These are phyloP conservation scores for Boletus smithii DNA, from an alignment of 1,284 basidiomycete species.

Conservation along the genomic window DNA sequence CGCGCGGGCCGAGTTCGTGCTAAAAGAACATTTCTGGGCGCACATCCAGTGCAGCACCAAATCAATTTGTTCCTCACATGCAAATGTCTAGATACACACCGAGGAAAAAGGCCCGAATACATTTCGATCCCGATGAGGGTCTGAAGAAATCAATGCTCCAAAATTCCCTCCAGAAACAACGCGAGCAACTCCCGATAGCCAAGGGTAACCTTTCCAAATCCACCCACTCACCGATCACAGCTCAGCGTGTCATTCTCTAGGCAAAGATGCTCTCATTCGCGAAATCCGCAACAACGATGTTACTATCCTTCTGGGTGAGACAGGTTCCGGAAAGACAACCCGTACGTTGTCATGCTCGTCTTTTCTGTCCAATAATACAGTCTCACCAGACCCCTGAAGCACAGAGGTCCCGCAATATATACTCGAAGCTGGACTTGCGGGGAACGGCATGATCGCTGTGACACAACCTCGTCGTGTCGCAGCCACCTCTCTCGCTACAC, in stretches of 20 bases:
- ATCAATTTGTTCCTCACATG: no score
- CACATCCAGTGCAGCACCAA: no score
- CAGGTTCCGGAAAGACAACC: conserved; percentile 97
- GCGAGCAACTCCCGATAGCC: conserved; percentile 74
- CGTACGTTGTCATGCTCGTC: conserved; percentile 49
- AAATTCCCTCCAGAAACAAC: conserved; percentile 52
- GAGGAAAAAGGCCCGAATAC: conserved; percentile 27
- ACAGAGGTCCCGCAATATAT: conserved; percentile 90
- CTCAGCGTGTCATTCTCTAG: conserved; percentile 38
- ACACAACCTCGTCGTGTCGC: conserved; percentile 96
- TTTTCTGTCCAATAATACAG: conserved; percentile 4
- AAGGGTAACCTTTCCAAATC: conserved; percentile 46
- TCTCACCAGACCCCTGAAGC: conserved; percentile 29
- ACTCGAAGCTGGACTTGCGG: conserved; percentile 64
- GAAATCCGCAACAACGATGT: conserved; percentile 81
- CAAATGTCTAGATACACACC: conserved; percentile 25
- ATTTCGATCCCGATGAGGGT: conserved; percentile 20
- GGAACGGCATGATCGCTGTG: conserved; percentile 71
- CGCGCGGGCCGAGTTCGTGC: neutral
- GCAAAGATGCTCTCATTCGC: conserved; percentile 70
- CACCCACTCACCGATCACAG: neutral
- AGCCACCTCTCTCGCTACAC: conserved; percentile 86
- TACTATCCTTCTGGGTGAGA: conserved; percentile 91
- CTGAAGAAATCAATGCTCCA: conserved; percentile 8
- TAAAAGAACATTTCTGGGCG: no score